Evolutionary conservation across 2,329 filamentous ascomycete genomes (phyloP).

Genomic region (Arthroderma sp.): DNA sequence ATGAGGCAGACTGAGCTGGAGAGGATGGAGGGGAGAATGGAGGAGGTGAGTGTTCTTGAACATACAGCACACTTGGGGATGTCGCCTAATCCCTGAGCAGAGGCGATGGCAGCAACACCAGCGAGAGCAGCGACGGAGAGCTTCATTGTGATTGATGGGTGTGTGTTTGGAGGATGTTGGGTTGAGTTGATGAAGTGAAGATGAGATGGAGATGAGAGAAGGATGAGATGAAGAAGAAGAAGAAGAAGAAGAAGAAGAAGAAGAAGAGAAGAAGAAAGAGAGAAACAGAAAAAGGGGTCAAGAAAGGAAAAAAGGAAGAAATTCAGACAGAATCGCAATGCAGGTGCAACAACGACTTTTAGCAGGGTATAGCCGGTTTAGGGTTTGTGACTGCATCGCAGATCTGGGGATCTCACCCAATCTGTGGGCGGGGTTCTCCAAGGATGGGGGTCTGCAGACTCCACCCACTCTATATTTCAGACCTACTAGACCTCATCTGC

Average conservation of each 20-base stretch:
- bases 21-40: slow-evolving; percentile 7
- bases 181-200: neutral
- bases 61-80: slow-evolving; percentile 46
- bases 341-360: too few species aligned
- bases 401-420: neutral
- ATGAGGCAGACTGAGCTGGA: neutral
- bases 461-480: too few species aligned
- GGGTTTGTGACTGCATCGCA: neutral
- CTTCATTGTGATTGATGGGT: slow-evolving; percentile 33
- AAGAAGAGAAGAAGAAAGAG: slow-evolving; percentile 2
- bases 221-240: neutral
- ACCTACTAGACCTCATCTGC: too few species aligned
- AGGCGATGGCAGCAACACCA: slow-evolving; percentile 36
- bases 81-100: slow-evolving; percentile 32
- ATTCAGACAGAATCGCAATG: neutral
- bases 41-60: slow-evolving; percentile 10
- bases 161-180: slow-evolving; percentile 5
- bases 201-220: neutral
- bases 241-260: neutral
- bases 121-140: slow-evolving; percentile 39
- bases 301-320: neutral
- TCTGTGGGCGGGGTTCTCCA: too few species aligned
- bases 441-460: too few species aligned
- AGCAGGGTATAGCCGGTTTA: too few species aligned
- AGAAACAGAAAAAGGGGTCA: slow-evolving; percentile 1